Conservation (phyloP, 345 rosid genomes). For the Pelargonium nanum region DNA sequence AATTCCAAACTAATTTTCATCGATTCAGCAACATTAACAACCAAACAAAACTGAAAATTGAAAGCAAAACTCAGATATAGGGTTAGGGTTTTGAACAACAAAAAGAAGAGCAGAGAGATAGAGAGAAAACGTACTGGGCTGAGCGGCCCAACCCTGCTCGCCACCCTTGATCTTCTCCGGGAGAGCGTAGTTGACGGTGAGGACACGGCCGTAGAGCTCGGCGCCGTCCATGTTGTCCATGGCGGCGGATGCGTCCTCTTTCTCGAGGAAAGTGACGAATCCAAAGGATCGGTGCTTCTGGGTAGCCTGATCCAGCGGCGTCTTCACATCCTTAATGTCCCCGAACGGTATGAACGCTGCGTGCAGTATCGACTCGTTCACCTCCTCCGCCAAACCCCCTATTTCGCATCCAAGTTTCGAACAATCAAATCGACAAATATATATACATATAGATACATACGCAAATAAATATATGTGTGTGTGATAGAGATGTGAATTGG, state of each 20-base stretch:
- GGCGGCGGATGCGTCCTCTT: conserved; percentile 81
- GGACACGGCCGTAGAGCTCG: conserved; percentile 96
- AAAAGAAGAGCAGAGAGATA: background rate
- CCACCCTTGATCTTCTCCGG: conserved; percentile 98
- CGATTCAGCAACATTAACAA: background rate
- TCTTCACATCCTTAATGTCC: conserved; percentile 93
- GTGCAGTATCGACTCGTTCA: conserved; percentile 84
- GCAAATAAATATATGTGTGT: background rate
- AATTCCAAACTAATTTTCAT: background rate
- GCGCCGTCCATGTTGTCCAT: conserved; percentile 99
- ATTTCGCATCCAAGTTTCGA: background rate
- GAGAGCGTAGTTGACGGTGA: conserved; percentile 91
- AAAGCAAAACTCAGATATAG: background rate
- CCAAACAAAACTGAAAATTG: background rate
- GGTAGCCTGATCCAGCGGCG: conserved; percentile 93
- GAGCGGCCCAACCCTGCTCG: conserved; percentile 99
- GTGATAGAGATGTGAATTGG: too few relatives aligned
- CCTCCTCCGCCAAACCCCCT: conserved; percentile 91
- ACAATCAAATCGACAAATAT: background rate
- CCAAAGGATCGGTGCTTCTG: conserved; percentile 98
- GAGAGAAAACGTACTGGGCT: conserved; percentile 59
- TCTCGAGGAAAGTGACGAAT: conserved; percentile 86
- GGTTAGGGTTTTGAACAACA: background rate
- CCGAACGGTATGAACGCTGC: conserved; percentile 95
- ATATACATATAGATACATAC: too few relatives aligned